Evolutionary conservation across 2,329 filamentous ascomycete genomes (phyloP), one percentile per base, ranked within the genome.

Genomic region (Diplodia seriata): DNA sequence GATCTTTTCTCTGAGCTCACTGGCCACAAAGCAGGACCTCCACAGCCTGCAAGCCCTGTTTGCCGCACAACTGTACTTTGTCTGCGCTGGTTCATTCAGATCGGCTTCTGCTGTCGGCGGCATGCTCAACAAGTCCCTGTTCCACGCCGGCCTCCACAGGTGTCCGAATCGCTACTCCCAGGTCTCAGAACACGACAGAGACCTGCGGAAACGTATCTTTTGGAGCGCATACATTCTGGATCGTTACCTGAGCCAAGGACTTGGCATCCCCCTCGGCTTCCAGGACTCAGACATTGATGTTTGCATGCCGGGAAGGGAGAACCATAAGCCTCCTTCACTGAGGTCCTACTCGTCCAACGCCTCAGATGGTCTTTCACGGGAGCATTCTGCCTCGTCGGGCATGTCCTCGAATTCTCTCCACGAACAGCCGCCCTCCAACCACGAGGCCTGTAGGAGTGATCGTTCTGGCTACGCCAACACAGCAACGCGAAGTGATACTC

Each of bases 271-370:
- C 0, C 75, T 87, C 0, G 82, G 83, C 23, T 83, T 88, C 12
- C 81, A 82, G 62, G 86, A 88, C 69, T 83, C 87, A 53, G 86
- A 88, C 67, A 75, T 87, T 6, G 86, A 88, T 70, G 86, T 88
- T 1, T 88, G 86, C 69, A 85, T 85, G 67, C 84, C 83, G 0
- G 81, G 80, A 0, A 74, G 81, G 2, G 85, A 87, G 70, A 74
- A 73, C 1, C 85, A 87, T 69, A 68, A 74, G 1, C 71, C 70
- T 3, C 40, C 69, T 14, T 63, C 43, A 15, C 12, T 51, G n/a
- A 63, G 50, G 72, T 75, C 70, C 53, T 70, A 38, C 5, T 36
- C 33, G 20, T 15, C 54, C 18, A 47, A 43, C 33, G 31, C 33
- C 5, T 12, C 31, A 33, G 29, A 33, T 14, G 7, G 49, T 33